Evolutionary conservation across 176 grass and related monocot genomes (phyloP).

Genomic region (Oryza glaberrima): DNA sequence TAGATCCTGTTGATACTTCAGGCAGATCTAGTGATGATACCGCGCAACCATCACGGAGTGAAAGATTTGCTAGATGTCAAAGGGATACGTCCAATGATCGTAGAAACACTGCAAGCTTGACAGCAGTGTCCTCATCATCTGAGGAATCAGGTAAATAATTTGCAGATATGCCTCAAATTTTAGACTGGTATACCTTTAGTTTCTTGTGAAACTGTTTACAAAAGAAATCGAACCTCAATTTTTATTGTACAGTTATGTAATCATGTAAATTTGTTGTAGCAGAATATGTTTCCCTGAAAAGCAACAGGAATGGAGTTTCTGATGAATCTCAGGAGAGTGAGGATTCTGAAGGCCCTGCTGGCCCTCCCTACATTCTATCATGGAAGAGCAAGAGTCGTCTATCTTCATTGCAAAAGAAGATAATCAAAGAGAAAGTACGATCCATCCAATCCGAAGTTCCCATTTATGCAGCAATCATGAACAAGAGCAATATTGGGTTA

Average conservation of each 20-base stretch:
- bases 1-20: neutral
- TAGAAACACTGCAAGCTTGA: neutral
- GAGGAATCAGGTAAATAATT: slow-evolving; percentile 43
- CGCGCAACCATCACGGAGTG: neutral
- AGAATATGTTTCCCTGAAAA: neutral
- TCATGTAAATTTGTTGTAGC: slow-evolving; percentile 6
- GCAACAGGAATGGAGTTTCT: neutral
- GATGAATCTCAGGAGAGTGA: neutral
- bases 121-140: neutral
- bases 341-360: neutral
- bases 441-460: slow-evolving; percentile 18
- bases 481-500: neutral
- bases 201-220: neutral
- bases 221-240: neutral
- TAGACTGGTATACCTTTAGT: neutral
- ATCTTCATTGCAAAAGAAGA: slow-evolving; percentile 37
- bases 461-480: slow-evolving; percentile 39
- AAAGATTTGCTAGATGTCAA: neutral
- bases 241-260: no score
- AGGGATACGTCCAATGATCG: neutral
- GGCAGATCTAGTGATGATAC: neutral
- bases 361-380: slow-evolving; percentile 15
- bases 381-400: neutral
- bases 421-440: slow-evolving; percentile 32
- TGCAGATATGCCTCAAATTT: neutral